A percentile compares a stretch with the other conserved stretches of the same genome.
phyloP scores from a whole-genome alignment of 176 grass and related monocot species.

The Panicum miliaceum region DNA sequence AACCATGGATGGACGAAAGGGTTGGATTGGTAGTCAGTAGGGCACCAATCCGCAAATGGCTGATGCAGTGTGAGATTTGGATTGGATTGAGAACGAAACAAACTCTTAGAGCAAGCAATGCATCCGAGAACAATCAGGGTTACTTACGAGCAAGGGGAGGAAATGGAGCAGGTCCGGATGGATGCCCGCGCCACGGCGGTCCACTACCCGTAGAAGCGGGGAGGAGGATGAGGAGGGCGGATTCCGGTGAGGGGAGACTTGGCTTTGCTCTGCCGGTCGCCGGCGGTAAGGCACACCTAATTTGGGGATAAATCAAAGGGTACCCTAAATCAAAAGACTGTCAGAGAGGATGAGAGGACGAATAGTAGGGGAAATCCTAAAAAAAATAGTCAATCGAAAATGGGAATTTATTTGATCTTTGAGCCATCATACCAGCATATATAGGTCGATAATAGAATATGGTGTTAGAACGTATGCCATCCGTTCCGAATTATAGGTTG shows the following conservation, averaged over 20 bases:
- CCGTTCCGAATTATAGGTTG: too few species aligned
- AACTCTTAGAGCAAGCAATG: not conserved
- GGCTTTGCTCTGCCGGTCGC: not conserved
- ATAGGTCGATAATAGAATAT: too few species aligned
- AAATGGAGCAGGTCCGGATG: not conserved
- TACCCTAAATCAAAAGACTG: too few species aligned
- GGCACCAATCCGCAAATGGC: not conserved
- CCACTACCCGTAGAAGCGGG: not conserved
- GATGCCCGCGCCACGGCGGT: not conserved
- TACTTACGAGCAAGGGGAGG: not conserved
- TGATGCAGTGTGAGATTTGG: not conserved
- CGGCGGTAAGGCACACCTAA: not conserved
- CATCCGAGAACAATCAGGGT: not conserved
- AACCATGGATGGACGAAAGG: not conserved
- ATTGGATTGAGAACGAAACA: not conserved
- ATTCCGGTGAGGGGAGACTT: not conserved
- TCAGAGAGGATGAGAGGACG: not conserved
- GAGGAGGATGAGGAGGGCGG: not conserved
- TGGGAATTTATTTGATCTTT: not conserved
- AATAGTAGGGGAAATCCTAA: too few species aligned
- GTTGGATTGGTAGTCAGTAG: not conserved
- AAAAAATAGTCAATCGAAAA: not conserved
- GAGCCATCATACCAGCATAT: not conserved
- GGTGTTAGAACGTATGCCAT: too few species aligned
- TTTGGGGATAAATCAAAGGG: slow-evolving; percentile 9